Conservation (phyloP, 2,329 filamentous ascomycete species). For the Alternaria atra region DNA sequence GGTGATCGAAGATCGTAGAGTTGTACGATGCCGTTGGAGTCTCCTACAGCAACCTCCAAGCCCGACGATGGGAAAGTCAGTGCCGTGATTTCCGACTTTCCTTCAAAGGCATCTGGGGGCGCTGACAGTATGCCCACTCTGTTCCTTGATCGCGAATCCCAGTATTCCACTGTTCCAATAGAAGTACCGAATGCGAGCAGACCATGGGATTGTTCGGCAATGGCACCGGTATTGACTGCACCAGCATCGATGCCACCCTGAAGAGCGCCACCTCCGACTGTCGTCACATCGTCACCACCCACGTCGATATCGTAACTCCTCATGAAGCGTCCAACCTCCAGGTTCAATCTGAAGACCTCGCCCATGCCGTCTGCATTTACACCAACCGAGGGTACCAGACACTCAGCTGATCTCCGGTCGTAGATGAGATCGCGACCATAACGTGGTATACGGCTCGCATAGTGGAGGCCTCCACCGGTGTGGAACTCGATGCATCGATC, state of each 20-base stretch:
- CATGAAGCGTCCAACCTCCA: conserved; percentile 94
- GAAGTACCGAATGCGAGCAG: conserved; percentile 93
- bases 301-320: conserved; percentile 92
- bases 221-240: conserved; percentile 84
- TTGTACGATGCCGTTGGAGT: conserved; percentile 86
- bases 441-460: conserved; percentile 86
- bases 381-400: conserved; percentile 85
- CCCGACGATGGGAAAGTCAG: conserved; percentile 86
- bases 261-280: conserved; percentile 73
- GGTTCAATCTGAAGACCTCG: conserved; percentile 90
- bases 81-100: conserved; percentile 77
- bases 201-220: conserved; percentile 90
- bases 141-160: conserved; percentile 86
- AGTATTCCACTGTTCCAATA: conserved; percentile 95
- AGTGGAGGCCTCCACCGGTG: conserved; percentile 85
- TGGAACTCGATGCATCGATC: conserved; percentile 95
- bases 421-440: conserved; percentile 93
- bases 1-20: conserved; percentile 93
- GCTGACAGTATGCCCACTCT: conserved; percentile 79
- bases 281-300: conserved; percentile 78
- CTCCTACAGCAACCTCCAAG: conserved; percentile 83
- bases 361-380: conserved; percentile 85
- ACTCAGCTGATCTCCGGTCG: conserved; percentile 82
- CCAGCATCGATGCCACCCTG: conserved; percentile 89
- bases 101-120: conserved; percentile 49